phyloP scores from a whole-genome alignment of 2,329 filamentous ascomycete genomes.

The Hypoxylon sp. region DNA sequence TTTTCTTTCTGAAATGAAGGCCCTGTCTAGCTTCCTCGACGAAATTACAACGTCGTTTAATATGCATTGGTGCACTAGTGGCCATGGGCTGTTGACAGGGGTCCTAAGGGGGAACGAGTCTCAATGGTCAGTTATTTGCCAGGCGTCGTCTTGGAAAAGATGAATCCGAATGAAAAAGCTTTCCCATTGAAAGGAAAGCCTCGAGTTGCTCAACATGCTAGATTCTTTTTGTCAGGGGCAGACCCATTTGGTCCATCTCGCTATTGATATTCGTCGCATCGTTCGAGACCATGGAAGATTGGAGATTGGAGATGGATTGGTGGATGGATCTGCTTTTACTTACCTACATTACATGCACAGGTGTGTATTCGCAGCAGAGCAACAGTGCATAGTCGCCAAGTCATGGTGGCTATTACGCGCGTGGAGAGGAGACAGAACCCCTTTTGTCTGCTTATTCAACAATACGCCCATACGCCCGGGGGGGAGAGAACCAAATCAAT shows the following conservation, averaged over 20 bases:
- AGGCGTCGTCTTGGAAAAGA: slow-evolving; percentile 18
- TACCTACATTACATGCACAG: not conserved
- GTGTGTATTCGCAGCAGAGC: not conserved
- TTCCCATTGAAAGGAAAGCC: slow-evolving; percentile 29
- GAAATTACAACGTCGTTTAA: slow-evolving; percentile 47
- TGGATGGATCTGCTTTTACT: slow-evolving; percentile 3
- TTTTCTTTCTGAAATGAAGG: slow-evolving; percentile 42
- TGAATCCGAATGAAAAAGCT: slow-evolving; percentile 15
- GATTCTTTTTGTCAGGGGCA: slow-evolving; percentile 15
- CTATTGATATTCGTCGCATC: slow-evolving; percentile 16
- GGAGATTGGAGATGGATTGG: slow-evolving; percentile 15
- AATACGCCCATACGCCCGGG: too few relatives aligned
- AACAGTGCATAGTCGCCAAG: slow-evolving; percentile 2
- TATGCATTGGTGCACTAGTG: slow-evolving; percentile 40
- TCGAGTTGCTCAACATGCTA: slow-evolving; percentile 9
- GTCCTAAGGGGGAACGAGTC: slow-evolving; percentile 16
- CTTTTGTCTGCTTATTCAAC: slow-evolving; percentile 26
- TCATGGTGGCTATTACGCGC: slow-evolving; percentile 6
- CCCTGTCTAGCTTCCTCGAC: slow-evolving; percentile 40
- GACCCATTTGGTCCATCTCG: slow-evolving; percentile 16
- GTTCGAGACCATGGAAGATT: slow-evolving; percentile 24
- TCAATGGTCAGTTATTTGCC: slow-evolving; percentile 22
- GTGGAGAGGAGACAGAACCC: slow-evolving; percentile 16
- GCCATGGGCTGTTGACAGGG: slow-evolving; percentile 38
- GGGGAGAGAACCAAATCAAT: slow-evolving; percentile 11